Conservation (phyloP, 495 filamentous ascomycete species). For the Penicillium malachiteum region DNA sequence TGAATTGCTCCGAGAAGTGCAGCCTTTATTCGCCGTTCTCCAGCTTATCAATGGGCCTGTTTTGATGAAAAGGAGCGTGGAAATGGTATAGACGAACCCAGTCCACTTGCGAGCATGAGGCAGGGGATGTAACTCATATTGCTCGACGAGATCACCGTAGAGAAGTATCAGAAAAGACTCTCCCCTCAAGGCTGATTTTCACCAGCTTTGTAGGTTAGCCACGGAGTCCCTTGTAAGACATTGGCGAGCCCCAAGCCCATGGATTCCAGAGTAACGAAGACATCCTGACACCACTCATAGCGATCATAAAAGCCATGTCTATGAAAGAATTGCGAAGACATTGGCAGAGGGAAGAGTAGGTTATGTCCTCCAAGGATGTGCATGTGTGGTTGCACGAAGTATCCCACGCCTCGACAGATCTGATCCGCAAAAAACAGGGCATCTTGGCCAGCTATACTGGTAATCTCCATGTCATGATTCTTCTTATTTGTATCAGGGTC, state of each 20-base stretch:
- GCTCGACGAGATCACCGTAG: too few species aligned
- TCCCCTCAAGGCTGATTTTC: background rate
- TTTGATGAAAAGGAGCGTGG: too few species aligned
- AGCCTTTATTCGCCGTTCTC: too few species aligned
- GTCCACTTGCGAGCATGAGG: background rate
- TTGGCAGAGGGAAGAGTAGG: constrained; percentile 14
- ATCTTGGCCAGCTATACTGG: background rate
- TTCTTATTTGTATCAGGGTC: too few species aligned
- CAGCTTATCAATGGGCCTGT: too few species aligned
- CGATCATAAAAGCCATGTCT: constrained; percentile 11
- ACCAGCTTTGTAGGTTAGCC: constrained; percentile 7
- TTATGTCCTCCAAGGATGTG: constrained; percentile 20
- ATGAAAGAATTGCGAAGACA: constrained; percentile 17
- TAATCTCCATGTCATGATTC: background rate
- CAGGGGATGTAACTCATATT: background rate
- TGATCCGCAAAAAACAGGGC: constrained; percentile 9
- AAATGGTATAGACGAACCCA: too few species aligned
- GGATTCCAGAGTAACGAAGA: constrained; percentile 11
- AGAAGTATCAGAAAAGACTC: background rate
- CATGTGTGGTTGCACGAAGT: constrained; percentile 20
- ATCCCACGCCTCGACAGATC: constrained; percentile 17
- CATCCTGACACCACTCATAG: constrained; percentile 18
- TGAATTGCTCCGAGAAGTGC: too few species aligned
- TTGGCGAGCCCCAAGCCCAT: constrained; percentile 9
- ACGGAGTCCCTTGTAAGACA: constrained; percentile 16